These are phyloP conservation scores for Aureobasidium uvarum DNA, from an alignment of 2,329 filamentous ascomycete species.

Conservation along the genomic window DNA sequence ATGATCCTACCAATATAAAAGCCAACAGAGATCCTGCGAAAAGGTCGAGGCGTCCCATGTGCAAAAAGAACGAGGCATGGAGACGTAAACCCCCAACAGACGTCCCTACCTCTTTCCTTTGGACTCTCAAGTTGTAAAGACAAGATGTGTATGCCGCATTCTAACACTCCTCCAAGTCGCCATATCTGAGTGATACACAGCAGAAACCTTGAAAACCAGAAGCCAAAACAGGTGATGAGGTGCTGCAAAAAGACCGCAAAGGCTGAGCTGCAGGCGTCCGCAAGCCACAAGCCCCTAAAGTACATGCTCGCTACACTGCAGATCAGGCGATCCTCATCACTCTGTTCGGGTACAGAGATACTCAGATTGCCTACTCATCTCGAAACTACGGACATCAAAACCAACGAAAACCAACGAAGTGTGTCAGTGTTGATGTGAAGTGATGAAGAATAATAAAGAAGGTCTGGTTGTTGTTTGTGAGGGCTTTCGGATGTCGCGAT, in stretches of 20 bases:
- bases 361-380: not conserved
- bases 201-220: not conserved
- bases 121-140: too few species aligned
- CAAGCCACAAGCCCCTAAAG: conserved; percentile 7
- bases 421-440: too few species aligned
- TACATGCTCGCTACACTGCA: conserved; percentile 14
- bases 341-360: not conserved
- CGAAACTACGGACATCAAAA: too few species aligned
- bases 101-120: too few species aligned
- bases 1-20: not conserved
- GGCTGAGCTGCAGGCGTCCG: conserved; percentile 9
- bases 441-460: too few species aligned
- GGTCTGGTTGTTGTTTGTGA: too few species aligned
- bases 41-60: not conserved
- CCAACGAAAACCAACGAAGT: too few species aligned
- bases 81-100: too few species aligned
- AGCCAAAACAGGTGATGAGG: not conserved
- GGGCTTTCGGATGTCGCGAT: too few species aligned
- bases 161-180: not conserved
- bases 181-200: not conserved
- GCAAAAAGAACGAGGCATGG: not conserved
- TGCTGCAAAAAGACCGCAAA: not conserved
- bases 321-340: conserved; percentile 20
- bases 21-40: not conserved
- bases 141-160: too few species aligned